These are phyloP conservation scores for Apiotrichum montevideense DNA, from an alignment of 1,284 basidiomycete genomes.

Conservation along the genomic window DNA sequence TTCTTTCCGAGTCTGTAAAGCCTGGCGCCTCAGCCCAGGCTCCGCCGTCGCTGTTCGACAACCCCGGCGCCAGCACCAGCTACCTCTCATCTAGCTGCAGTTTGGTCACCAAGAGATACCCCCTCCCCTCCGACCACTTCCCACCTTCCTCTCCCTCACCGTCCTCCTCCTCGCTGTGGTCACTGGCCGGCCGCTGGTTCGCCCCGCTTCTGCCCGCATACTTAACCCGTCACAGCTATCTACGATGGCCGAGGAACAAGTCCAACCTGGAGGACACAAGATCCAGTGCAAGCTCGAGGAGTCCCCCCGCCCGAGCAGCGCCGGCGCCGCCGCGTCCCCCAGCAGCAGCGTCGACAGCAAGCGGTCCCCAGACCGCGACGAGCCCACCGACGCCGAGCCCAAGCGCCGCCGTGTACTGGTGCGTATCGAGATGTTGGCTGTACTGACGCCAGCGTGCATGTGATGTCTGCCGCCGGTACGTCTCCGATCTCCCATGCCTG, in stretches of 20 bases:
- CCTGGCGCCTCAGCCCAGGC: too few species aligned
- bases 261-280: neutral
- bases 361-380: neutral
- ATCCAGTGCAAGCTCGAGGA: neutral
- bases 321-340: neutral
- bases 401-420: constrained; percentile 1
- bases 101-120: too few species aligned
- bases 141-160: too few species aligned
- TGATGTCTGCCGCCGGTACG: constrained; percentile 37
- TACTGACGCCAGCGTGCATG: constrained; percentile 34
- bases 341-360: neutral
- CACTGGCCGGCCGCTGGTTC: neutral
- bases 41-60: too few species aligned
- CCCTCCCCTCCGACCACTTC: too few species aligned
- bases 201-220: neutral
- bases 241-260: neutral
- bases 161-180: neutral
- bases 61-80: too few species aligned
- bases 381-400: neutral
- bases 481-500: neutral
- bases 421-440: neutral
- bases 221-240: neutral
- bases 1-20: too few species aligned
- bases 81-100: too few species aligned
- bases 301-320: neutral